These are phyloP conservation scores for Effrenium voratum DNA, from an alignment of 73 alveolate genomes.

Conservation along the genomic window DNA sequence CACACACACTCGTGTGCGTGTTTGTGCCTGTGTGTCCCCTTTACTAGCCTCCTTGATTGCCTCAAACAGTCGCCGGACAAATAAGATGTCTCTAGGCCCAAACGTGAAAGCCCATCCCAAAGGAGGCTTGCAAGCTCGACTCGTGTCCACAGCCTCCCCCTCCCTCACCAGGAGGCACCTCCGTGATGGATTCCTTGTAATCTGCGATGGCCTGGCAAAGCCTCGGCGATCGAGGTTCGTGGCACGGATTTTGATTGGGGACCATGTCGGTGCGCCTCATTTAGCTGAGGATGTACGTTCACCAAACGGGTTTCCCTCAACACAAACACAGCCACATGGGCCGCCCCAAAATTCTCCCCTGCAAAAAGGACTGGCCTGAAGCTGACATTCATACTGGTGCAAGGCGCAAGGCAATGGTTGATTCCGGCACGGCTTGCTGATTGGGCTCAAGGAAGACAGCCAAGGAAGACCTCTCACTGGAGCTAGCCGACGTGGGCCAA, in stretches of 20 bases:
- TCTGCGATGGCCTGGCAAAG: slow-evolving; percentile 86
- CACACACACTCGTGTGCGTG: neutral
- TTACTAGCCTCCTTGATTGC: neutral
- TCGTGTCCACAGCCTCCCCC: neutral
- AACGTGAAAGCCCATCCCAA: no score
- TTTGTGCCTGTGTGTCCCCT: neutral
- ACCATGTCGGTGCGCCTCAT: no score
- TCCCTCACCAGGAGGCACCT: neutral
- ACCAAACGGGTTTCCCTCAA: no score
- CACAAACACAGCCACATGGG: neutral
- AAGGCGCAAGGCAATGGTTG: neutral
- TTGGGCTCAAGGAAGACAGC: neutral
- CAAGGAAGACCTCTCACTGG: neutral
- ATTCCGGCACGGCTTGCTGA: neutral
- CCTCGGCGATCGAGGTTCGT: no score
- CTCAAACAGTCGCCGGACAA: neutral
- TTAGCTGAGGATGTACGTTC: no score
- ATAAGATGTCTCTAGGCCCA: no score
- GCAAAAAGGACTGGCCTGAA: no score
- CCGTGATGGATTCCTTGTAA: slow-evolving; percentile 61
- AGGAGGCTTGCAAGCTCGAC: neutral
- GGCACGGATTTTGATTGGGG: no score
- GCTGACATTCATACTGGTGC: no score
- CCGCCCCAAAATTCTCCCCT: neutral
- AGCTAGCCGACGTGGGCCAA: neutral